Evolutionary conservation across 1,284 basidiomycete genomes (phyloP).

Genomic region (Sanguinoderma infundibulare): DNA sequence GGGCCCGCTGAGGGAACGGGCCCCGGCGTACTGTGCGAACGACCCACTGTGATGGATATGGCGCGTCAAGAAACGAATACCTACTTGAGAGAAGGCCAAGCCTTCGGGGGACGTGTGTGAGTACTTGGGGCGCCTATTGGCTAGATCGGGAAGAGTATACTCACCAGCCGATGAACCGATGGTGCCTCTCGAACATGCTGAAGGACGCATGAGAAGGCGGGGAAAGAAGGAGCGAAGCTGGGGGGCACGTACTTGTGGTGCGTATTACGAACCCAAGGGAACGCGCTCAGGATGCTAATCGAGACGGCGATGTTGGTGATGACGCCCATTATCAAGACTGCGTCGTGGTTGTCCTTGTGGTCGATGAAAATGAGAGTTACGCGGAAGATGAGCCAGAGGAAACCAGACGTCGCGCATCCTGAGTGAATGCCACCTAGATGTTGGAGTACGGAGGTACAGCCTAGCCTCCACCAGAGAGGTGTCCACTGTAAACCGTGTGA

Average conservation of each 20-base stretch:
- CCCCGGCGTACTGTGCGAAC: constrained; percentile 19
- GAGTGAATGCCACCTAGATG: constrained; percentile 75
- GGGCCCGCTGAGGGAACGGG: neutral
- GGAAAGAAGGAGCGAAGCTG: constrained; percentile 6
- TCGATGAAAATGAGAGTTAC: constrained; percentile 57
- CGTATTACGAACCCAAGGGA: constrained; percentile 70
- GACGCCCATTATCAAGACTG: constrained; percentile 61
- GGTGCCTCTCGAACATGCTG: constrained; percentile 71
- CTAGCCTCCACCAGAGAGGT: constrained; percentile 62
- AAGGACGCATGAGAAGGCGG: constrained; percentile 23
- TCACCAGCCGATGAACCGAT: constrained; percentile 73
- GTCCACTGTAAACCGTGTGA: constrained; percentile 52
- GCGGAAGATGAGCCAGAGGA: constrained; percentile 66
- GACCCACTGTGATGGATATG: constrained; percentile 10
- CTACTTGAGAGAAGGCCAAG: constrained; percentile 59
- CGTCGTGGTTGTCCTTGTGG: constrained; percentile 54
- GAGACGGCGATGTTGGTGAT: constrained; percentile 60
- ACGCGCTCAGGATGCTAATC: constrained; percentile 62
- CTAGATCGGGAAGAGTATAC: constrained; percentile 31
- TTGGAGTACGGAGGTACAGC: constrained; percentile 65
- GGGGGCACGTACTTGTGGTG: constrained; percentile 62
- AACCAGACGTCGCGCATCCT: constrained; percentile 68
- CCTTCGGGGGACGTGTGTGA: constrained; percentile 41
- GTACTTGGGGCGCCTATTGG: constrained; percentile 23
- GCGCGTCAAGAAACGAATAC: constrained; percentile 29